These are phyloP conservation scores for Fusarium miscanthi DNA, from an alignment of 2,329 filamentous ascomycete species.

Conservation along the genomic window DNA sequence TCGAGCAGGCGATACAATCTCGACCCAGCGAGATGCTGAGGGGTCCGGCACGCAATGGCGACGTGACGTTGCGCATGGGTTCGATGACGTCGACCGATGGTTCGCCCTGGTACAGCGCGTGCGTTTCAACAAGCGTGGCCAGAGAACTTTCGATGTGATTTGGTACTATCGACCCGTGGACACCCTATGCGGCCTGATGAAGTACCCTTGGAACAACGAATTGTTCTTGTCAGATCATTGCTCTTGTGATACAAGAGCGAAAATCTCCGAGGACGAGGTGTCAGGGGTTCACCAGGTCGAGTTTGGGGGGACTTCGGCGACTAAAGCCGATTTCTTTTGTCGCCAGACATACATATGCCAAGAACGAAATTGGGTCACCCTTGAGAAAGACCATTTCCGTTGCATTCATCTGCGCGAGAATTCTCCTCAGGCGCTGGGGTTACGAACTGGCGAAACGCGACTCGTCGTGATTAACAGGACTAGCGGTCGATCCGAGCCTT, in stretches of 20 bases:
- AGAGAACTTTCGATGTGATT: conserved; percentile 68
- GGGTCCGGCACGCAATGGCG: conserved; percentile 68
- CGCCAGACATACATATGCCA: conserved; percentile 74
- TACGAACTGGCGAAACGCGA: conserved; percentile 69
- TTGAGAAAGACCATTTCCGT: conserved; percentile 64
- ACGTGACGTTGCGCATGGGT: conserved; percentile 56
- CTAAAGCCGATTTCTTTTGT: conserved; percentile 69
- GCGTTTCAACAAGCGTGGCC: conserved; percentile 50
- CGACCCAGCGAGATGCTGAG: conserved; percentile 56
- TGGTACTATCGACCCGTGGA: conserved; percentile 81
- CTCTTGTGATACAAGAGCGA: conserved; percentile 66
- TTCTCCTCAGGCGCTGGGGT: conserved; percentile 45
- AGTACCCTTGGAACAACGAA: conserved; percentile 78
- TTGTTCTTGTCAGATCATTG: conserved; percentile 82
- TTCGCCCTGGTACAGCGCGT: conserved; percentile 75
- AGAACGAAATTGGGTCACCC: conserved; percentile 70
- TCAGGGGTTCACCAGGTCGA: conserved; percentile 67
- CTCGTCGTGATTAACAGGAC: conserved; percentile 54
- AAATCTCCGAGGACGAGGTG: conserved; percentile 66
- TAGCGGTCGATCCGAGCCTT: conserved; percentile 65
- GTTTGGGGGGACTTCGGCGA: conserved; percentile 63
- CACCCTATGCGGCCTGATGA: conserved; percentile 74
- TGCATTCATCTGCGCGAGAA: conserved; percentile 57
- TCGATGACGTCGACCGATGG: conserved; percentile 66
- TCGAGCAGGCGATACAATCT: conserved; percentile 61